A percentile compares a stretch with the other conserved stretches of the same genome.
phyloP scores from a whole-genome alignment of 2,329 filamentous ascomycete species.

The Knufia fluminis region DNA sequence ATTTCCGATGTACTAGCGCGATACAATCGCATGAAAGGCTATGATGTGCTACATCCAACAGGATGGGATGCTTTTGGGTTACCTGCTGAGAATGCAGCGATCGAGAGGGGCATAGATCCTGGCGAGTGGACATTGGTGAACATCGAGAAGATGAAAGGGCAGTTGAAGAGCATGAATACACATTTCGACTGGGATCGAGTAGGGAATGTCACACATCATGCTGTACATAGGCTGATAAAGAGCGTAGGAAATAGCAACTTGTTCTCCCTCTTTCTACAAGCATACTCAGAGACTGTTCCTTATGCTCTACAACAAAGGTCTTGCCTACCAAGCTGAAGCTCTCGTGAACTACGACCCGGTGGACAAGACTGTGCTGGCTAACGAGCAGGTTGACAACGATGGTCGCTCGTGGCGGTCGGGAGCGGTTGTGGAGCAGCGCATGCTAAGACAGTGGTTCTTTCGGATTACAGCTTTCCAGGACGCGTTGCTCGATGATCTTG shows the following conservation, averaged over 20 bases:
- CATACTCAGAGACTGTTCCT: slow-evolving; percentile 83
- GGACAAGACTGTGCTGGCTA: slow-evolving; percentile 80
- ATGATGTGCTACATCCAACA: slow-evolving; percentile 75
- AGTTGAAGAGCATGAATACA: slow-evolving; percentile 69
- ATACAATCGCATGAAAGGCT: slow-evolving; percentile 64
- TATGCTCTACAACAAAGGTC: slow-evolving; percentile 60
- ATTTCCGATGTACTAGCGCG: slow-evolving; percentile 79
- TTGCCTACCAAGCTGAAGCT: slow-evolving; percentile 76
- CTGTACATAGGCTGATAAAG: slow-evolving; percentile 23
- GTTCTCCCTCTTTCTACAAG: slow-evolving; percentile 76
- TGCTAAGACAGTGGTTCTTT: slow-evolving; percentile 86
- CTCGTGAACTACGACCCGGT: slow-evolving; percentile 86
- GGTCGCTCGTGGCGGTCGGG: slow-evolving; percentile 75
- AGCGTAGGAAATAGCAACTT: slow-evolving; percentile 68
- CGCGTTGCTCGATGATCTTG: slow-evolving; percentile 60
- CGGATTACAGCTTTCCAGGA: slow-evolving; percentile 73
- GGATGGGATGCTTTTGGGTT: slow-evolving; percentile 91
- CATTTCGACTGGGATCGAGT: slow-evolving; percentile 77
- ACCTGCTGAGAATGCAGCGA: slow-evolving; percentile 83
- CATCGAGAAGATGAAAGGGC: slow-evolving; percentile 75
- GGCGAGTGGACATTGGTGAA: slow-evolving; percentile 71
- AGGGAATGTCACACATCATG: slow-evolving; percentile 31
- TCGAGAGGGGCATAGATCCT: slow-evolving; percentile 70
- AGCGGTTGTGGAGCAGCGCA: slow-evolving; percentile 87
- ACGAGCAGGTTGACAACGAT: slow-evolving; percentile 80